Base-by-base conservation (phyloP, 306 rosid species). In the Quercus alba region DNA sequence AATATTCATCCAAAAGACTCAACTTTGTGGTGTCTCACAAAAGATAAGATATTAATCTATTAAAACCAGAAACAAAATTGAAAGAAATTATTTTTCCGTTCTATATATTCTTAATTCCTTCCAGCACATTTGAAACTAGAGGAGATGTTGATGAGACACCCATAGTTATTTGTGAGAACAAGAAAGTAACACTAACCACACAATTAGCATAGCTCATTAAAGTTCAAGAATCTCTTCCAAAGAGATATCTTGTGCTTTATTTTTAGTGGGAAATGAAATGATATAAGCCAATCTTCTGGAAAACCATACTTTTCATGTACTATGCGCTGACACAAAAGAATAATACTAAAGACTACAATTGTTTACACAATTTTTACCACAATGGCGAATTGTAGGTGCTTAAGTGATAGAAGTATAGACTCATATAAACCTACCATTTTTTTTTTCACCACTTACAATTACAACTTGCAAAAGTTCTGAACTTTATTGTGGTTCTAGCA, bases 371-470 rank as follows among this genome's bases (percentile, higher is more conserved):
- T 7, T 8, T 8, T 41, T 41, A 1, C 0, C 3, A 35, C 11
- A 38, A 38, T 38, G 0, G 0, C 0, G 10, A 6, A 0, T 1
- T 35, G 9, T 2, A 0, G 0, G 11, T 38, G 3, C 0, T 0
- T 38, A 0, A 38, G 46, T 38, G 0, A 0, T 7, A 38, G 11
- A 38, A 38, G 3, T 38, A 1, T 38, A 0, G 46, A 2, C 3
- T 0, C 0, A 41, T 41, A 41, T 41, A 41, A 41, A 41, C 3
- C 0, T 0, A 41, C 1, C 0, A 38, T 0, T 38, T 38, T 35
- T 35, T 38, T 38, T 38, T 7, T 0, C 44, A 38, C 11, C 0
- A 1, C 46, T 38, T 3, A 38, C 10, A 38, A 38, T 35, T 0
- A 35, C 2, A 7, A 38, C 3, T 41, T 1, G 0, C 12, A 41